phyloP scores from a whole-genome alignment of 1,284 basidiomycete species.

The Rhodotorula sp. region DNA sequence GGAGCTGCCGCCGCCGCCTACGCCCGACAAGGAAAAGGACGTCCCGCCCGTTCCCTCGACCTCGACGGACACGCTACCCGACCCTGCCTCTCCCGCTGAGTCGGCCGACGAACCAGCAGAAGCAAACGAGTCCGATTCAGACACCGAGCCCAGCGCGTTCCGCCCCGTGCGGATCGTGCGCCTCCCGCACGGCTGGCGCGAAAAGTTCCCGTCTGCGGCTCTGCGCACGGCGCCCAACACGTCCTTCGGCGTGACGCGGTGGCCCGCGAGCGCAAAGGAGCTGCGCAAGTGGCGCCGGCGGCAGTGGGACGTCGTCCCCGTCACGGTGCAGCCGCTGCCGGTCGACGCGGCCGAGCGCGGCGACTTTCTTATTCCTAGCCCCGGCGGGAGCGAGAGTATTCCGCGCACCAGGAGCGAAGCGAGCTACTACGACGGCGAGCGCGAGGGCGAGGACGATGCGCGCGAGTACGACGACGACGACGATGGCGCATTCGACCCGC shows the following conservation, averaged over 20 bases:
- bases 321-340: constrained; percentile 23
- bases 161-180: constrained; percentile 32
- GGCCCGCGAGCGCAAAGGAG: constrained; percentile 24
- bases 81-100: background rate
- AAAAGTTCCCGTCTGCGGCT: constrained; percentile 28
- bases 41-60: constrained; percentile 8
- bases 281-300: constrained; percentile 33
- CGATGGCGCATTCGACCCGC: background rate
- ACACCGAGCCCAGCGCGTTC: constrained; percentile 31
- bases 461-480: background rate
- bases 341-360: no score
- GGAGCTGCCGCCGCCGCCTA: constrained; percentile 7
- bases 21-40: constrained; percentile 10
- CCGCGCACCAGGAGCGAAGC: background rate
- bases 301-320: constrained; percentile 37
- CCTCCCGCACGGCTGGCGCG: constrained; percentile 27
- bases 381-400: no score
- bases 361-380: background rate
- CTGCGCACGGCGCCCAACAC: constrained; percentile 8
- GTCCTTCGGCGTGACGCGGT: constrained; percentile 6
- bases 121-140: constrained; percentile 20
- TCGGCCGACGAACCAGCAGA: background rate
- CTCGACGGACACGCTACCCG: background rate
- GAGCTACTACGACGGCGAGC: background rate
- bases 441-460: background rate